Evolutionary conservation across 2,329 filamentous ascomycete genomes (phyloP).

Genomic region (Fusarium sp.): DNA sequence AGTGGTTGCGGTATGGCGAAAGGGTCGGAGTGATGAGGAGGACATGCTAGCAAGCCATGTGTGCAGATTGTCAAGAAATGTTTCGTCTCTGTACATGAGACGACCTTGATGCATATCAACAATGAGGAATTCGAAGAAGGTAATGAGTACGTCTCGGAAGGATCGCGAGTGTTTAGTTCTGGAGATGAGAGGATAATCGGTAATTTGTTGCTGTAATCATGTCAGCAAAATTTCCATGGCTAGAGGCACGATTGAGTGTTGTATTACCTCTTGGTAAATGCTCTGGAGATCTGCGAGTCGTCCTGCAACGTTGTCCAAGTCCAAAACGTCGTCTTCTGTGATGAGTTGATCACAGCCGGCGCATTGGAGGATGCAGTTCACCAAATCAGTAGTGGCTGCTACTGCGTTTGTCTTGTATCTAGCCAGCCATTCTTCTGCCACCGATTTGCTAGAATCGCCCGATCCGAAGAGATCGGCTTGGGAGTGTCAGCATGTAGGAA

Average conservation of each 20-base stretch:
- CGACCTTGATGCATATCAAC: constrained; percentile 84
- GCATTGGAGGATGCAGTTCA: constrained; percentile 75
- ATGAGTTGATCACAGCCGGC: constrained; percentile 86
- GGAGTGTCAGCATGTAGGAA: constrained; percentile 35
- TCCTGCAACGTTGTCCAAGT: constrained; percentile 86
- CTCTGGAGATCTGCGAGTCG: constrained; percentile 87
- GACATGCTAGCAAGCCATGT: constrained; percentile 94
- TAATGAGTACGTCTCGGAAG: constrained; percentile 81
- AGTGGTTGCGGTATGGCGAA: constrained; percentile 92
- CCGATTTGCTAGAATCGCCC: constrained; percentile 65
- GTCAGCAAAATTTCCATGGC: constrained; percentile 45
- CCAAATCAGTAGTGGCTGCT: constrained; percentile 68
- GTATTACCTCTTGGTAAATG: constrained; percentile 79
- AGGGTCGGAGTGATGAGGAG: constrained; percentile 85
- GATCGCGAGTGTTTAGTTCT: constrained; percentile 79
- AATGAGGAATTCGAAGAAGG: constrained; percentile 83
- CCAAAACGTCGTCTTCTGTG: constrained; percentile 84
- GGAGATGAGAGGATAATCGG: constrained; percentile 91
- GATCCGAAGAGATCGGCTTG: constrained; percentile 73
- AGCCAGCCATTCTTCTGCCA: constrained; percentile 70
- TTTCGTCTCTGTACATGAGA: constrained; percentile 79
- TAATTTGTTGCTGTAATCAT: constrained; percentile 72
- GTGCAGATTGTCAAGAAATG: constrained; percentile 88
- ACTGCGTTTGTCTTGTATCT: constrained; percentile 67
- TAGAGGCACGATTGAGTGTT: not conserved